Conservation (phyloP, 2,329 filamentous ascomycete species). For the Ceratocystis huliohia region DNA sequence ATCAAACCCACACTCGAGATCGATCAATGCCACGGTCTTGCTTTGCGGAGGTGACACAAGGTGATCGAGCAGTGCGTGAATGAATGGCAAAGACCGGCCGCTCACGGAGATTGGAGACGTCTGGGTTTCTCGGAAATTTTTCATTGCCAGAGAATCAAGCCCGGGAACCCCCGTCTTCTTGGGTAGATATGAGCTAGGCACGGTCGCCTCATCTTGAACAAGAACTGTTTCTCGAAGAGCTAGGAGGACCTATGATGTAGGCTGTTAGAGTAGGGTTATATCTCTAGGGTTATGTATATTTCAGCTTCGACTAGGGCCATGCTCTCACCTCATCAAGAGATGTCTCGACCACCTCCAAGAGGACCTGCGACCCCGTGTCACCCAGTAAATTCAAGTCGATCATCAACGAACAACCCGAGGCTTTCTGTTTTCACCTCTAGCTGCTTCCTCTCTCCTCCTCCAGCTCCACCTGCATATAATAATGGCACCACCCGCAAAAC, state of each 20-base stretch:
- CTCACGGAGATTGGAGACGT: conserved; percentile 37
- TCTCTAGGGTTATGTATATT: conserved; percentile 21
- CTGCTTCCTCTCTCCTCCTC: not conserved
- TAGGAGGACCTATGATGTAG: conserved; percentile 21
- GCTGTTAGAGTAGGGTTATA: conserved; percentile 25
- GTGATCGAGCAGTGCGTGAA: conserved; percentile 43
- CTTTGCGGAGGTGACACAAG: conserved; percentile 37
- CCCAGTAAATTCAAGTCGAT: conserved; percentile 29
- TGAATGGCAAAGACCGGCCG: conserved; percentile 41
- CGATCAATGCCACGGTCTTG: conserved; percentile 42
- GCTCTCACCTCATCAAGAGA: conserved; percentile 48
- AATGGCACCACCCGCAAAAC: conserved; percentile 48
- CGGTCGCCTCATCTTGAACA: conserved; percentile 16
- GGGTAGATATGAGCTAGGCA: conserved; percentile 20
- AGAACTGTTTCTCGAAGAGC: conserved; percentile 22
- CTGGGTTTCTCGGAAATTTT: conserved; percentile 38
- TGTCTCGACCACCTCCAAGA: conserved; percentile 44
- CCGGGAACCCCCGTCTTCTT: conserved; percentile 32
- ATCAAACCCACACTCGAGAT: conserved; percentile 45
- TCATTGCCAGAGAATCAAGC: conserved; percentile 36
- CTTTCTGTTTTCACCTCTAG: not conserved
- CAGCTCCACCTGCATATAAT: not conserved
- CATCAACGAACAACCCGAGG: not conserved
- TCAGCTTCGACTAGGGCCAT: conserved; percentile 15
- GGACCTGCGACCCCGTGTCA: conserved; percentile 36